Evolutionary conservation across 352 stramenopile species (phyloP).

Genomic region (Aphanomyces invadans): DNA sequence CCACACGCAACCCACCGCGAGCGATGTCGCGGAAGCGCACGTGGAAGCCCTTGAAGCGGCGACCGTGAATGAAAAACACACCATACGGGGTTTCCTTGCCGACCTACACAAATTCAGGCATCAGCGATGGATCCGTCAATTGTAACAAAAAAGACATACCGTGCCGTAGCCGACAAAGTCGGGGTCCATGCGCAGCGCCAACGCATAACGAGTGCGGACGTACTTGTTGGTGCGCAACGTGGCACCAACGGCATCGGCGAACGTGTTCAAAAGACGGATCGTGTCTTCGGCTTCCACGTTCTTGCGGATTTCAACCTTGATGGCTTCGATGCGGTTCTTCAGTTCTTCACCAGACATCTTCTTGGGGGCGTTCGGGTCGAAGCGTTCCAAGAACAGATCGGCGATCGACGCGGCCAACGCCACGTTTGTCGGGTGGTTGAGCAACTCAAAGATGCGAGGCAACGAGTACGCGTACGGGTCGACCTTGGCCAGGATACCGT

Average conservation of each 20-base stretch:
- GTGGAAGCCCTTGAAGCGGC: slow-evolving; percentile 97
- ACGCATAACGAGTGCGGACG: slow-evolving; percentile 59
- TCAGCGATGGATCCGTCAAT: neutral
- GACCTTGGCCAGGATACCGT: slow-evolving; percentile 91
- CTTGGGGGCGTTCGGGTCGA: slow-evolving; percentile 46
- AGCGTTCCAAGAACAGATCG: slow-evolving; percentile 92
- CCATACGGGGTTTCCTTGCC: slow-evolving; percentile 82
- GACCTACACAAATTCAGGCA: too few relatives aligned
- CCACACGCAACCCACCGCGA: slow-evolving; percentile 93
- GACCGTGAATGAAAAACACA: slow-evolving; percentile 92
- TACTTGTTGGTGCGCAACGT: slow-evolving; percentile 81
- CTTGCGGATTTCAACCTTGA: slow-evolving; percentile 67
- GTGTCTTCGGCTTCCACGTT: slow-evolving; percentile 67
- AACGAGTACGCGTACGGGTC: slow-evolving; percentile 93
- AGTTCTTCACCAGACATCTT: slow-evolving; percentile 43
- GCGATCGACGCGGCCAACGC: slow-evolving; percentile 86
- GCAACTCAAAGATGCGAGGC: slow-evolving; percentile 88
- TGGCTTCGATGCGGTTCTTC: slow-evolving; percentile 35
- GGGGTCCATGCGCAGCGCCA: slow-evolving; percentile 22
- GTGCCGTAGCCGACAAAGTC: slow-evolving; percentile 42
- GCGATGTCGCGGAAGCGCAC: slow-evolving; percentile 96
- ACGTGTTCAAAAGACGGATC: slow-evolving; percentile 66
- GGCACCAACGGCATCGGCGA: slow-evolving; percentile 64
- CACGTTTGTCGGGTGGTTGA: slow-evolving; percentile 88
- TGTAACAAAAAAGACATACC: neutral